Evolutionary conservation across 169 alveolate genomes (phyloP), one percentile per base, ranked within the genome.

Genomic region (Plasmodium blacklocki): DNA sequence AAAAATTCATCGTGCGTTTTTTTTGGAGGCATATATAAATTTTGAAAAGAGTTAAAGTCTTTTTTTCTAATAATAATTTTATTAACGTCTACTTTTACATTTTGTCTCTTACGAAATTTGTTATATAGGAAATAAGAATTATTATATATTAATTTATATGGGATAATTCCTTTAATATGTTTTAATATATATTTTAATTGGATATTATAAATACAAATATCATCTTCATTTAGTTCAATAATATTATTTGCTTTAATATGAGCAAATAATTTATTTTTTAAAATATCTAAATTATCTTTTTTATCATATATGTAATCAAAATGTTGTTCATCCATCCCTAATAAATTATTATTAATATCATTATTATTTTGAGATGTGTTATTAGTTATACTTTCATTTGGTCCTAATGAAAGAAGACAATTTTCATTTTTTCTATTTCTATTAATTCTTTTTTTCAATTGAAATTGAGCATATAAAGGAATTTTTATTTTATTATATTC

Each of bases 401-500:
- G 19, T 45, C 52, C 39, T 14, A 26, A 52, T n/a, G 45, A 23
- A 7, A 15, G 19, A 3, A 21, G 32, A n/a, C 1, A 29, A 15
- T 3, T 52, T 26, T n/a, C 26, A n/a, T 23, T 54, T 23, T 12
- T 56, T 21, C 14, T 45, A 26, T 29, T 14, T 23, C n/a, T 50
- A 7, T 59, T 26, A 15, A 9, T 66, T 66, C 76, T 70, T 29
- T 29, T 56, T 26, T 72, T 67, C 32, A 56, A 26, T 21, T 80
- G 90, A 39, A 80, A 80, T 26, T 68, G 54, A 21, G 90, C 90
- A 50, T 80, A 80, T 45, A 80, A 75, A 3, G 90, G 90, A 29
- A 68, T 49, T 26, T 54, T 80, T 9, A 47, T 50, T 47, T 80
- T 66, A 15, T 19, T 67, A 62, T 54, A 56, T 49, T 60, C 73